Percentiles rank a stretch among this genome's conserved stretches.
Evolutionary conservation across 2,329 filamentous ascomycete species (phyloP).

Genomic region (Botryosphaeria dothidea): DNA sequence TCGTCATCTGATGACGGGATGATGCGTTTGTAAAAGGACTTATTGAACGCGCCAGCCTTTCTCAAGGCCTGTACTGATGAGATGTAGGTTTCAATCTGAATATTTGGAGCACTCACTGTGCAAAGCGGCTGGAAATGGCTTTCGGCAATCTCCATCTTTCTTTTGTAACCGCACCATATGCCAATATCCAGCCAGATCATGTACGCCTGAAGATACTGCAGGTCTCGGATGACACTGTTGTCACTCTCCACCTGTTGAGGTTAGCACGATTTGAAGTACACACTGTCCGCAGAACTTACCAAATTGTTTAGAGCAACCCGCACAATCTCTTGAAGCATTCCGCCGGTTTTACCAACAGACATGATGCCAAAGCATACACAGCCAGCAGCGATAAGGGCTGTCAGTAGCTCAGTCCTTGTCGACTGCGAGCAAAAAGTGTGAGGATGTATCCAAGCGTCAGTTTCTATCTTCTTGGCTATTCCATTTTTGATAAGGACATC

Average conservation of each 20-base stretch:
- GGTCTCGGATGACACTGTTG: conserved; percentile 42
- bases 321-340: conserved; percentile 33
- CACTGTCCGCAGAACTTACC: too few species aligned
- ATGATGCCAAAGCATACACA: conserved; percentile 36
- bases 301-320: conserved; percentile 30
- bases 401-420: conserved; percentile 29
- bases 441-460: conserved; percentile 36
- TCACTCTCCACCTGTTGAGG: conserved; percentile 26
- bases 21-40: conserved; percentile 56
- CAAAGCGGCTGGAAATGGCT: conserved; percentile 57
- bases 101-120: conserved; percentile 32
- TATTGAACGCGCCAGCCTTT: conserved; percentile 58
- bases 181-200: conserved; percentile 54
- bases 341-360: conserved; percentile 31
- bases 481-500: conserved; percentile 35
- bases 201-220: conserved; percentile 55
- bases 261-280: too few species aligned
- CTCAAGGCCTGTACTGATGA: conserved; percentile 46
- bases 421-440: conserved; percentile 30
- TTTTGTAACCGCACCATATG: conserved; percentile 60
- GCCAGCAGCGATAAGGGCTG: conserved; percentile 32
- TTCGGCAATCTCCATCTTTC: conserved; percentile 61
- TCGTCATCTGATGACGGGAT: conserved; percentile 55
- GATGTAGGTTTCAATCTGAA: background rate
- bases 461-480: conserved; percentile 33